Conservation (phyloP, 2,329 filamentous ascomycete species). For the Dothideomycetidae sp. region DNA sequence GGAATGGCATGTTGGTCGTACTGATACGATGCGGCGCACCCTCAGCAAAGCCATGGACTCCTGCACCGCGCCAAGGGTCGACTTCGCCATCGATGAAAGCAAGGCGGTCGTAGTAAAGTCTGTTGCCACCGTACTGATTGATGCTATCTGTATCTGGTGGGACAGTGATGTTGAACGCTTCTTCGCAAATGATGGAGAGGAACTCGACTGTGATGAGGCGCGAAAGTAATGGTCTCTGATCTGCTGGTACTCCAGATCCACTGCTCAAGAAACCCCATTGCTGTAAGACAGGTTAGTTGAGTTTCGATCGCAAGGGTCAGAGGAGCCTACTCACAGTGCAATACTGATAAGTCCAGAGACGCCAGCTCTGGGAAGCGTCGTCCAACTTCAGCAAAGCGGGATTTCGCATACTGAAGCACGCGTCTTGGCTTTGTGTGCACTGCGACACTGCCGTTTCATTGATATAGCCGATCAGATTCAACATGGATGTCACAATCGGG, state of each 20-base stretch:
- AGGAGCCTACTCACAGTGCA: conserved; percentile 30
- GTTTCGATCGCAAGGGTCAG: not conserved
- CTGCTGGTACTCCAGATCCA: conserved; percentile 51
- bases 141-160: conserved; percentile 50
- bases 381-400: conserved; percentile 32
- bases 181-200: conserved; percentile 45
- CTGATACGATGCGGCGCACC: conserved; percentile 40
- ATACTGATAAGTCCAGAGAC: conserved; percentile 45
- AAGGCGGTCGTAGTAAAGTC: conserved; percentile 59
- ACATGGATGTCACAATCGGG: conserved; percentile 35
- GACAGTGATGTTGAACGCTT: conserved; percentile 54
- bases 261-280: conserved; percentile 70
- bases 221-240: conserved; percentile 55
- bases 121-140: conserved; percentile 63
- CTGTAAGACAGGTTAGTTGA: conserved; percentile 13
- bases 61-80: conserved; percentile 68
- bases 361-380: conserved; percentile 30
- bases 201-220: conserved; percentile 53
- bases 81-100: conserved; percentile 64
- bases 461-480: conserved; percentile 45
- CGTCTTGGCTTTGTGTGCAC: conserved; percentile 33
- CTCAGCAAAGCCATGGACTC: conserved; percentile 49
- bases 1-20: conserved; percentile 52
- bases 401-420: conserved; percentile 39
- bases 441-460: conserved; percentile 29